A percentile compares a stretch with the other conserved stretches of the same genome.
Conservation (phyloP, 257 asterid species). For the Lycium ferocissimum region DNA sequence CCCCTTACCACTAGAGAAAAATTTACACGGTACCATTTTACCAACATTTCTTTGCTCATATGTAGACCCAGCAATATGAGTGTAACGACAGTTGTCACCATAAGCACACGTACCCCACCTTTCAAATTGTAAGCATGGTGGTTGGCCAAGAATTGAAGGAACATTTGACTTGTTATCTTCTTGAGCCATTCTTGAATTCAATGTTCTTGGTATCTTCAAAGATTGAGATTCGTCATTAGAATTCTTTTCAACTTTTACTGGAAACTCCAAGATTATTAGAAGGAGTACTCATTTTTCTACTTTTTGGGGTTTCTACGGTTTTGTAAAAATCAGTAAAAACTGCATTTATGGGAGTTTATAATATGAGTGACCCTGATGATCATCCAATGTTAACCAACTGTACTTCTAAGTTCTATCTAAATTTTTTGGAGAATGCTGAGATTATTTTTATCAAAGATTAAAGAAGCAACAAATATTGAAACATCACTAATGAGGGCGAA, state of each 20-base stretch:
- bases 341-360: not conserved
- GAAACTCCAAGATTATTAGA: not conserved
- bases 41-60: constrained; percentile 18
- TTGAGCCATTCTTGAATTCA: constrained; percentile 32
- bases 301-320: not conserved
- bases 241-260: not conserved
- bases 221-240: constrained; percentile 17
- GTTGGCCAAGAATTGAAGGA: constrained; percentile 25
- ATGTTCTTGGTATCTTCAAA: constrained; percentile 35
- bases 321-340: not conserved
- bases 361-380: not conserved
- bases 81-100: constrained; percentile 51
- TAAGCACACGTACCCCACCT: constrained; percentile 46
- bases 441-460: not conserved
- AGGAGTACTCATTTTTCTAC: not conserved
- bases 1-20: constrained; percentile 26
- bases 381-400: not conserved
- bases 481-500: not conserved
- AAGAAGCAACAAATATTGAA: not conserved
- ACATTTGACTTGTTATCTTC: constrained; percentile 35
- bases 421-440: not conserved
- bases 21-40: constrained; percentile 34
- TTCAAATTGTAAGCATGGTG: constrained; percentile 44
- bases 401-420: not conserved
- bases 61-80: constrained; percentile 37